These are phyloP conservation scores for Vanilla planifolia DNA, from an alignment of 106 monocot genomes.

Conservation along the genomic window DNA sequence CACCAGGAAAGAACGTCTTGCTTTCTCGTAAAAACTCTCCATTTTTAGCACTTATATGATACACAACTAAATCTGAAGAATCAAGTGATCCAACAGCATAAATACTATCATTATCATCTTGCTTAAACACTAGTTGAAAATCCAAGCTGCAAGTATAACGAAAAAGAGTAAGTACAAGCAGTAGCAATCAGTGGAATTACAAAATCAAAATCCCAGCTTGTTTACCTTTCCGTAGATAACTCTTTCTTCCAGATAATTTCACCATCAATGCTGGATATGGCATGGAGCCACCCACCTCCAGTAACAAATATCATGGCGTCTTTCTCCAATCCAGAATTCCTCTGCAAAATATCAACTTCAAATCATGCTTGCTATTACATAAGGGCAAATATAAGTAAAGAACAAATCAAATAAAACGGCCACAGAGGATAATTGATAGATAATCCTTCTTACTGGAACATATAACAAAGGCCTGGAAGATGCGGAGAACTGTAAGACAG, in stretches of 20 bases:
- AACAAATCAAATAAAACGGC: not conserved
- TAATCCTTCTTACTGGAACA: conserved; percentile 50
- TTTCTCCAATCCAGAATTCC: conserved; percentile 43
- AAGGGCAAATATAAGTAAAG: not conserved
- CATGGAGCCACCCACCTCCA: conserved; percentile 64
- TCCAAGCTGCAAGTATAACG: conserved; percentile 51
- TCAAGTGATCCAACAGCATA: conserved; percentile 61
- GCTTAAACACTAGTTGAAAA: conserved; percentile 60
- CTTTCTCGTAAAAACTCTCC: conserved; percentile 67
- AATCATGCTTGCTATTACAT: not conserved
- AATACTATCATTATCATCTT: conserved; percentile 38
- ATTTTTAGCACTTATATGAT: conserved; percentile 53
- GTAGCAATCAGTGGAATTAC: not conserved
- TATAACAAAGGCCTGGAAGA: conserved; percentile 50
- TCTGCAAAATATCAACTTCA: conserved; percentile 30
- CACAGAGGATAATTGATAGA: not conserved
- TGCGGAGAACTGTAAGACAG: conserved; percentile 46
- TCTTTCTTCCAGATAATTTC: conserved; percentile 77
- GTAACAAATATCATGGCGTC: conserved; percentile 59
- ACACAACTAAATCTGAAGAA: conserved; percentile 46
- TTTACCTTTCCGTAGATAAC: conserved; percentile 59
- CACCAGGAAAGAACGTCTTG: conserved; percentile 31
- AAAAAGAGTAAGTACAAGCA: conserved; percentile 4
- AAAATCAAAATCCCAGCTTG: not conserved
- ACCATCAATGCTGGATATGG: conserved; percentile 85